Percentiles rank a stretch among this genome's conserved stretches.
Evolutionary conservation across 2,329 filamentous ascomycete genomes (phyloP).

Genomic region (Colletotrichum gloeosporioides): DNA sequence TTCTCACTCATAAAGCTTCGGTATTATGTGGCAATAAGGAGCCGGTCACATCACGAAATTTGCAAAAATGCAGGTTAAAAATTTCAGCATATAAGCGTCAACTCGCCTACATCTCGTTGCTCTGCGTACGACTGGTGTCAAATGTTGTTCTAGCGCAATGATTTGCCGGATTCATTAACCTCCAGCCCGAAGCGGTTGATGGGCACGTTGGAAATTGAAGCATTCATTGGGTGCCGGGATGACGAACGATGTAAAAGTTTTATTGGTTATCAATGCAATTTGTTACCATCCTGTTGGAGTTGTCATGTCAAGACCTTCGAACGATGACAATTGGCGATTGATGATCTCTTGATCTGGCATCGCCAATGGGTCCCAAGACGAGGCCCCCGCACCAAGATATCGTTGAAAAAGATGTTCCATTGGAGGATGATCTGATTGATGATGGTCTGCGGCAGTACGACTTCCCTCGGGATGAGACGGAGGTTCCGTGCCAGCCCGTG

Average conservation of each 20-base stretch:
- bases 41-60: not conserved
- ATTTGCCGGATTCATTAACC: not conserved
- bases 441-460: not conserved
- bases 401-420: slow-evolving; percentile 2
- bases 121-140: no score
- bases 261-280: not conserved
- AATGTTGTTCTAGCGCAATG: not conserved
- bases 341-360: not conserved
- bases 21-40: not conserved
- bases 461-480: not conserved
- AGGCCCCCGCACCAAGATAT: not conserved
- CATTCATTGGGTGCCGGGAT: not conserved
- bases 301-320: not conserved
- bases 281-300: not conserved
- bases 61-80: not conserved
- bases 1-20: not conserved
- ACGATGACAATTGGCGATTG: not conserved
- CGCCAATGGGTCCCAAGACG: not conserved
- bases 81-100: not conserved
- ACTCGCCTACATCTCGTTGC: not conserved
- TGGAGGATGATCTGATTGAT: not conserved
- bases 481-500: not conserved
- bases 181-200: not conserved
- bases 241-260: not conserved
- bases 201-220: not conserved